These are phyloP conservation scores for Mucor piriformis DNA, from an alignment of 371 early-diverging fungal species.

Conservation along the genomic window DNA sequence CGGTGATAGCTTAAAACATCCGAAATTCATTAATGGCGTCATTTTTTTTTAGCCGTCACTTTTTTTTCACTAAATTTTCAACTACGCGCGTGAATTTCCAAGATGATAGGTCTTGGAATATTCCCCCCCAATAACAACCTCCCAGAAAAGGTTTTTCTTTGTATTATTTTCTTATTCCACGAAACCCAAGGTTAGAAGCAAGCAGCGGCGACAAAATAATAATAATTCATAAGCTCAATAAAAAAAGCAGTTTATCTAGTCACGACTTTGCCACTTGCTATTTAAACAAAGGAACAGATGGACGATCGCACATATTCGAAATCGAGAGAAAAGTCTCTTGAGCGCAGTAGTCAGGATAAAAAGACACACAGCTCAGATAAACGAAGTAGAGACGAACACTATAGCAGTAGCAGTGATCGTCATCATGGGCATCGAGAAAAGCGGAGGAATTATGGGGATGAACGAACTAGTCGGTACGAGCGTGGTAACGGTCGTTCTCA, in stretches of 20 bases:
- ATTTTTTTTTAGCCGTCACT: neutral
- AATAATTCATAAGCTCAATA: neutral
- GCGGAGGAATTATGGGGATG: constrained; percentile 27
- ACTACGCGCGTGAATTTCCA: neutral
- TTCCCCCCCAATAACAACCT: neutral
- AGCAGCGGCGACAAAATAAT: no score
- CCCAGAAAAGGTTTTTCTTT: neutral
- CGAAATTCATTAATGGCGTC: neutral
- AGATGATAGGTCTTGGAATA: constrained; percentile 1
- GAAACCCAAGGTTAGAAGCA: neutral
- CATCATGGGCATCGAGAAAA: constrained; percentile 28
- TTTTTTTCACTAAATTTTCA: constrained; percentile 1
- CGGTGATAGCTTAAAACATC: no score
- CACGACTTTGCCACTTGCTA: no score
- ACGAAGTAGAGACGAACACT: constrained; percentile 31
- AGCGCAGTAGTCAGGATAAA: constrained; percentile 18
- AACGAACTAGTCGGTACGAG: neutral
- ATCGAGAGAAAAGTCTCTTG: constrained; percentile 26
- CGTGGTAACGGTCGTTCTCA: constrained; percentile 13
- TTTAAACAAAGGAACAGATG: constrained; percentile 9
- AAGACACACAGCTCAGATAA: constrained; percentile 19
- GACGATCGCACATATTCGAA: constrained; percentile 24
- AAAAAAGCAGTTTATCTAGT: no score
- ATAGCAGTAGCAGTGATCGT: constrained; percentile 14
- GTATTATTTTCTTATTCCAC: neutral